Evolutionary conservation across 2,329 filamentous ascomycete species (phyloP).

Genomic region (Sporothrix humicola): DNA sequence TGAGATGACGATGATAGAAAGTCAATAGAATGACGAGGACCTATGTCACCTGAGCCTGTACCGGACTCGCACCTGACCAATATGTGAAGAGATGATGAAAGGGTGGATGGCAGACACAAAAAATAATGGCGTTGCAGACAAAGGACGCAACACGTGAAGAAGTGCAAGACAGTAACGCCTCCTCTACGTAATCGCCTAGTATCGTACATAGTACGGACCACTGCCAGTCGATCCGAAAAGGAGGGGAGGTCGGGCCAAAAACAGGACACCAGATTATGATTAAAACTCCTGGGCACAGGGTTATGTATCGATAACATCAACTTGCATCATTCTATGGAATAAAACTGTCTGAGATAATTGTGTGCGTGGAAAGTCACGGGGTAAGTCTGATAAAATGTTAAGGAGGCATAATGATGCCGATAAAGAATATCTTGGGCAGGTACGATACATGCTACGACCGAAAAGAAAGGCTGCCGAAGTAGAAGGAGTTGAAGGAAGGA

Average conservation of each 20-base stretch:
- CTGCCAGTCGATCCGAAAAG: neutral
- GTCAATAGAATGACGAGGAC: neutral
- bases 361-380: neutral
- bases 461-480: neutral
- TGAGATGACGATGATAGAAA: neutral
- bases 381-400: neutral
- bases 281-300: neutral
- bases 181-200: slow-evolving; percentile 23
- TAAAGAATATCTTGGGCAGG: neutral
- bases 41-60: neutral
- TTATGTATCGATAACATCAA: neutral
- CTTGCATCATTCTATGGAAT: neutral
- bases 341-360: neutral
- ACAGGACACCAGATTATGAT: neutral
- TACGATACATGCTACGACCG: neutral
- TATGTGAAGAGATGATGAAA: slow-evolving; percentile 1
- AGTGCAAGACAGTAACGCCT: neutral
- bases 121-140: neutral
- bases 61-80: neutral
- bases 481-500: neutral
- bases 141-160: slow-evolving; percentile 19
- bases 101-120: neutral
- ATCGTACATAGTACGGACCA: neutral
- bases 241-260: neutral
- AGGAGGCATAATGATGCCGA: neutral